These are phyloP conservation scores for Solanum verrucosum DNA, from an alignment of 257 asterid genomes.

Conservation along the genomic window DNA sequence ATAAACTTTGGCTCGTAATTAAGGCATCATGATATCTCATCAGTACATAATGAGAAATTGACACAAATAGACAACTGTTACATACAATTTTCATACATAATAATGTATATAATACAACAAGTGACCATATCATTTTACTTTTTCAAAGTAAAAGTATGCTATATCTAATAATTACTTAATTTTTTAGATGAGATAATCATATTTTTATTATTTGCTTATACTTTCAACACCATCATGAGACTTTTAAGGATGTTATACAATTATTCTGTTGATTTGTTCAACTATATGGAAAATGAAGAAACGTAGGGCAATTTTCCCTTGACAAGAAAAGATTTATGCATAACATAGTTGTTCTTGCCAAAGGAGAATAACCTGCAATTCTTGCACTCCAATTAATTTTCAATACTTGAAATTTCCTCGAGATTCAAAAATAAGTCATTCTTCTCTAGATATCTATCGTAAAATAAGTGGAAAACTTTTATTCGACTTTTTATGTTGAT, in stretches of 20 bases:
- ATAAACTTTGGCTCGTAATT: too few species aligned
- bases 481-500: not conserved
- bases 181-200: not conserved
- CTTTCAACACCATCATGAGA: not conserved
- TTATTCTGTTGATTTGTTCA: not conserved
- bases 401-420: not conserved
- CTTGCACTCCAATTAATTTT: not conserved
- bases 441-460: not conserved
- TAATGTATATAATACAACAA: too few species aligned
- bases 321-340: not conserved
- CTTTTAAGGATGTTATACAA: not conserved
- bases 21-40: too few species aligned
- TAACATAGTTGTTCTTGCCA: not conserved
- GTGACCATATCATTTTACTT: too few species aligned
- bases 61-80: too few species aligned
- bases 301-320: not conserved
- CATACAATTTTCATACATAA: too few species aligned
- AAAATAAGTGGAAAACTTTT: not conserved
- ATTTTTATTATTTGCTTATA: too few species aligned
- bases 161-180: too few species aligned
- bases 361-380: not conserved
- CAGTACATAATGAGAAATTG: too few species aligned
- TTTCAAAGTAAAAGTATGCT: too few species aligned
- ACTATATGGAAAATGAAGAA: not conserved
- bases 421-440: too few species aligned